Evolutionary conservation across 495 filamentous ascomycete genomes (phyloP).

Genomic region (Aspergillus panamensis): DNA sequence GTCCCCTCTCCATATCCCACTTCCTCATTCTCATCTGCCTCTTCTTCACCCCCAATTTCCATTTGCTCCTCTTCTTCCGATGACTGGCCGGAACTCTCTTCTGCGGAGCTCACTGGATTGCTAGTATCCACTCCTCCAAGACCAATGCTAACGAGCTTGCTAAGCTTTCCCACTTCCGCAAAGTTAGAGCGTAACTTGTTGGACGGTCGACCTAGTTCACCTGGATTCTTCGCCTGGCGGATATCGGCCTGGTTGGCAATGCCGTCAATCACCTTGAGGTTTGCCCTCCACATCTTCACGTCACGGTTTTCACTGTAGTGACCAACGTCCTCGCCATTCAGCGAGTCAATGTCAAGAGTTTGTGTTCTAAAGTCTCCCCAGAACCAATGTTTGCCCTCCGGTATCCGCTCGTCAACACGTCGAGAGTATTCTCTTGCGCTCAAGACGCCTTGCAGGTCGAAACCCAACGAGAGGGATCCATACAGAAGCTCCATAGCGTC

Average conservation of each 20-base stretch:
- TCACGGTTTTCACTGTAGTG: constrained; percentile 41
- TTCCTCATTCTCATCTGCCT: constrained; percentile 5
- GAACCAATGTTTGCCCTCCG: constrained; percentile 45
- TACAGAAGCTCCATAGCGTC: constrained; percentile 47
- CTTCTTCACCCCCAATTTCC: constrained; percentile 6
- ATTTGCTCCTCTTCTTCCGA: constrained; percentile 12
- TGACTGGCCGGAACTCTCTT: constrained; percentile 10
- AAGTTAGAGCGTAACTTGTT: constrained; percentile 26
- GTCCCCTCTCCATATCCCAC: constrained; percentile 13
- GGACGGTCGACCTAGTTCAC: constrained; percentile 26
- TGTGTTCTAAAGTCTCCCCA: constrained; percentile 55
- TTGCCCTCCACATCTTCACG: constrained; percentile 42
- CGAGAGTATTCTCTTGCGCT: constrained; percentile 42
- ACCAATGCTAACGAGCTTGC: constrained; percentile 34
- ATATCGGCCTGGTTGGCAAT: constrained; percentile 25
- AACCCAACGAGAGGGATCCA: constrained; percentile 26
- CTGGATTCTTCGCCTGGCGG: constrained; percentile 24
- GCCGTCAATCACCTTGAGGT: constrained; percentile 42
- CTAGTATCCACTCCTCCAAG: constrained; percentile 26
- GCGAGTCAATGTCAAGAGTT: constrained; percentile 49
- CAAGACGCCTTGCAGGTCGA: constrained; percentile 36
- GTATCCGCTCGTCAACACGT: constrained; percentile 45
- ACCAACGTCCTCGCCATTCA: constrained; percentile 51
- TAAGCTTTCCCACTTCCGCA: constrained; percentile 33
- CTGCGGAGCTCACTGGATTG: constrained; percentile 24